Conservation (phyloP, 2,329 filamentous ascomycete species). For the Penicillium sp. region DNA sequence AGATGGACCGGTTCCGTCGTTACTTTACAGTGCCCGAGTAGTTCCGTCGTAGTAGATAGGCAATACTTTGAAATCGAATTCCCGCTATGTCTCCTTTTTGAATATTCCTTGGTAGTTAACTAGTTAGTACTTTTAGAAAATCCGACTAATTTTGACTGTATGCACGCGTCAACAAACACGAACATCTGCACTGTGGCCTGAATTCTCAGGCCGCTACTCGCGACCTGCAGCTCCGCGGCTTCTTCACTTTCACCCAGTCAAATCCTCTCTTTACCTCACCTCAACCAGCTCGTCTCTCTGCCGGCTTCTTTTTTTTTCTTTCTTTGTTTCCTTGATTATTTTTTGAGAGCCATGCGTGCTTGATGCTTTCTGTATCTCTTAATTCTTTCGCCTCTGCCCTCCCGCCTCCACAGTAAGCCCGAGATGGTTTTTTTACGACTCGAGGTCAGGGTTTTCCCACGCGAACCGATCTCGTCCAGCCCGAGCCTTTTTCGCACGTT, state of each 20-base stretch:
- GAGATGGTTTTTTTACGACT: slow-evolving; percentile 38
- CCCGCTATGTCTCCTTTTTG: no score
- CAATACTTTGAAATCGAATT: neutral
- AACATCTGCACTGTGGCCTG: slow-evolving; percentile 23
- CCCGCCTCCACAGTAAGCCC: neutral
- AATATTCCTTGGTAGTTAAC: no score
- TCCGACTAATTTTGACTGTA: no score
- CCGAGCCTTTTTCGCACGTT: slow-evolving; percentile 15
- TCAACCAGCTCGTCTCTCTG: neutral
- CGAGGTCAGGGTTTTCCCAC: slow-evolving; percentile 33
- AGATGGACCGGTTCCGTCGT: slow-evolving; percentile 40
- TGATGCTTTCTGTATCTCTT: neutral
- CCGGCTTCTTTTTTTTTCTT: neutral
- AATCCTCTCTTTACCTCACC: neutral
- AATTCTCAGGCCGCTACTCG: neutral
- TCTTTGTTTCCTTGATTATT: neutral
- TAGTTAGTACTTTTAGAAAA: no score
- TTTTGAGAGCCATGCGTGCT: neutral
- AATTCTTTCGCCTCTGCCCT: neutral
- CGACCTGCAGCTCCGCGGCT: neutral
- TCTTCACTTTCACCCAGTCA: neutral
- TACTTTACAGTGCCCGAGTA: slow-evolving; percentile 40
- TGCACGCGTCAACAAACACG: no score
- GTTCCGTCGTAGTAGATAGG: neutral
- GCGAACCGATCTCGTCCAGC: slow-evolving; percentile 17